Conservation (phyloP, 768 basidiomycete genomes). For the Boletus pseudopeckii region DNA sequence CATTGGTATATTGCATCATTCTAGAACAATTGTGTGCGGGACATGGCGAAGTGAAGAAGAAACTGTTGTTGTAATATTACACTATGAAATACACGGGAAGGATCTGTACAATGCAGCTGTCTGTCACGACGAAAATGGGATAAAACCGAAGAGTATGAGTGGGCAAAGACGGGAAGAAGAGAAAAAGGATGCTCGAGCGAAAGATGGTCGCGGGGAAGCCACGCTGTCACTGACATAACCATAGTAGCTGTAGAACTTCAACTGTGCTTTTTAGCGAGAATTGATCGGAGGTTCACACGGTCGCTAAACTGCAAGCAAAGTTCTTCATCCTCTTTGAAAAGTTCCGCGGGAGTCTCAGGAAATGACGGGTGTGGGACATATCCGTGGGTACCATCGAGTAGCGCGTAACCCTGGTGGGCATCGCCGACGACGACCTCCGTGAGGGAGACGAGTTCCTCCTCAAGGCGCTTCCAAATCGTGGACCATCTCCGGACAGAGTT, state of each 20-base stretch:
- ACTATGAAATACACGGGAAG: neutral
- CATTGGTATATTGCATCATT: neutral
- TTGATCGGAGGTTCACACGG: constrained; percentile 11
- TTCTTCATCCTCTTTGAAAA: constrained; percentile 14
- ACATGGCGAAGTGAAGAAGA: neutral
- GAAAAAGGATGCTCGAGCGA: no score
- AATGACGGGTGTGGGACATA: constrained; percentile 21
- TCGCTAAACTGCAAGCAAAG: constrained; percentile 6
- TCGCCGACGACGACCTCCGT: constrained; percentile 20
- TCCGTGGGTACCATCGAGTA: constrained; percentile 21
- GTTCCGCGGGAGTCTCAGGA: neutral
- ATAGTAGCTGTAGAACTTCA: neutral
- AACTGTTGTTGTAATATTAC: neutral
- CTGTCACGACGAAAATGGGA: neutral
- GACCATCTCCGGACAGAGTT: constrained; percentile 26
- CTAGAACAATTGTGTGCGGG: neutral
- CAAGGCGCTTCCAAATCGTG: constrained; percentile 25
- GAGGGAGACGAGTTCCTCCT: constrained; percentile 21
- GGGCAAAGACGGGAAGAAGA: neutral
- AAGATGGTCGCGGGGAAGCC: no score
- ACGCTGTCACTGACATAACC: no score
- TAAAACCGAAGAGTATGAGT: neutral
- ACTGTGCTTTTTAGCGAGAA: neutral
- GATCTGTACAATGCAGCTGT: neutral
- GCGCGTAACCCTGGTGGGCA: constrained; percentile 19